phyloP scores from a whole-genome alignment of 306 rosid species.

The Sechiopsis laciniata region DNA sequence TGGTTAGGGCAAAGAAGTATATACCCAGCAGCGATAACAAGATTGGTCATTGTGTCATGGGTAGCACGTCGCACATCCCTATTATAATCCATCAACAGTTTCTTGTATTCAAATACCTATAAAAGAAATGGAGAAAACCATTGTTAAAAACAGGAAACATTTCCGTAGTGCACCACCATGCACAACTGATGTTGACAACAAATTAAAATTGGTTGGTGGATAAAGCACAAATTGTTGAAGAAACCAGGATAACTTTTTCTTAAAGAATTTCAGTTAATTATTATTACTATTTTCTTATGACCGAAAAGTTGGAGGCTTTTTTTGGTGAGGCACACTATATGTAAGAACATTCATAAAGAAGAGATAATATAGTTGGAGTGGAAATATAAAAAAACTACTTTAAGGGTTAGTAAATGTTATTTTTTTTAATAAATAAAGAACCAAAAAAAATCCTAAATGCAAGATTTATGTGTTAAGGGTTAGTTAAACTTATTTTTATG shows the following conservation, averaged over 20 bases:
- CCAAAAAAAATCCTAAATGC: too few species aligned
- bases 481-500: too few species aligned
- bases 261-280: too few species aligned
- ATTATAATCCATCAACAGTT: conserved; percentile 83
- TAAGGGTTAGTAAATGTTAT: too few species aligned
- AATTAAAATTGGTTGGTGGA: background rate
- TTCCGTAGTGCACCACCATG: background rate
- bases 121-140: conserved; percentile 27
- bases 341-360: too few species aligned
- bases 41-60: conserved; percentile 77
- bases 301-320: too few species aligned
- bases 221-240: background rate
- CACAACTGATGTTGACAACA: background rate
- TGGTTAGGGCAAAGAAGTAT: conserved; percentile 33
- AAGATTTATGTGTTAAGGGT: too few species aligned
- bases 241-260: background rate
- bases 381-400: too few species aligned
- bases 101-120: conserved; percentile 88
- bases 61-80: conserved; percentile 91
- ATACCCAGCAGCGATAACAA: conserved; percentile 64
- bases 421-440: too few species aligned
- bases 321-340: too few species aligned
- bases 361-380: too few species aligned
- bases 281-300: too few species aligned
- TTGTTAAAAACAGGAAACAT: conserved; percentile 4